These are phyloP conservation scores for Sclerospora graminicola DNA, from an alignment of 352 stramenopile genomes.

Conservation along the genomic window DNA sequence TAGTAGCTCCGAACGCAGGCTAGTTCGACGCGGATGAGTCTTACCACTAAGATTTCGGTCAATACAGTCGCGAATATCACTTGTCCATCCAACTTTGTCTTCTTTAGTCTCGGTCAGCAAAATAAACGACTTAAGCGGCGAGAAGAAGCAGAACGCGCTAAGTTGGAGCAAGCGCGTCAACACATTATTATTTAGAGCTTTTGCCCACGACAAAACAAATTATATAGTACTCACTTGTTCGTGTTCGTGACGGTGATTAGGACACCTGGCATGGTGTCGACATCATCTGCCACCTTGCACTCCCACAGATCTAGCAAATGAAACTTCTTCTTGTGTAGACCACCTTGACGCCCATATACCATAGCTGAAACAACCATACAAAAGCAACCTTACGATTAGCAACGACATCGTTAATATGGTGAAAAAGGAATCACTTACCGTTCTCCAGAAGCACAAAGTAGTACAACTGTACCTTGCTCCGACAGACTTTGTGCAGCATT, in stretches of 20 bases:
- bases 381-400: neutral
- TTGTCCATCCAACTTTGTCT: conserved; percentile 54
- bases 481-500: conserved; percentile 76
- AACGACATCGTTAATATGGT: neutral
- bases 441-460: conserved; percentile 80
- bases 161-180: conserved; percentile 1
- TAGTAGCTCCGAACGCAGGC: conserved; percentile 48
- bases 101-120: conserved; percentile 54
- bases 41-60: conserved; percentile 41
- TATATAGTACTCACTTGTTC: conserved; percentile 37
- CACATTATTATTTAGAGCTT: conserved; percentile 5
- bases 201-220: conserved; percentile 3
- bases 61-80: conserved; percentile 55
- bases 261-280: conserved; percentile 53
- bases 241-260: conserved; percentile 57
- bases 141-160: conserved; percentile 82
- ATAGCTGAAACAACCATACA: conserved; percentile 28
- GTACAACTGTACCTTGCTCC: conserved; percentile 74
- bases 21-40: conserved; percentile 36
- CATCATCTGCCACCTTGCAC: conserved; percentile 64
- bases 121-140: conserved; percentile 81
- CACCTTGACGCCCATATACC: conserved; percentile 52
- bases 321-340: conserved; percentile 78
- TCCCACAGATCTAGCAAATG: conserved; percentile 70
- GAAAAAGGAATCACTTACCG: conserved; percentile 27